Evolutionary conservation across 2,329 filamentous ascomycete genomes (phyloP), one percentile per base, ranked within the genome.

Genomic region (Verticillium nonalfalfae): DNA sequence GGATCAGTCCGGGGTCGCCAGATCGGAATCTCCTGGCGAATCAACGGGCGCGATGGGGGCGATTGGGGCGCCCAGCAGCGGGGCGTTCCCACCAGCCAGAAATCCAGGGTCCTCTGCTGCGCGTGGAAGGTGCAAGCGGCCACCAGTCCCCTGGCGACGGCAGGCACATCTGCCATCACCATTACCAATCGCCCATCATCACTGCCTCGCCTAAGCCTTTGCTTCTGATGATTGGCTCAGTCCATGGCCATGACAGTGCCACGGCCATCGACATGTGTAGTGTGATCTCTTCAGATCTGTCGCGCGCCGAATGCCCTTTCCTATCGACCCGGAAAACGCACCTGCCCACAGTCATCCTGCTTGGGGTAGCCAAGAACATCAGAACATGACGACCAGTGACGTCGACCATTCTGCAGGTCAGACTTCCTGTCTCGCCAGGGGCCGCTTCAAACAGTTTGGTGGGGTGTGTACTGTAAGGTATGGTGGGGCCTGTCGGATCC

Each of bases 1-100:
- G 21, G 26, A 14, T 34, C 26, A 58, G 57, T 58, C 57, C 38
- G 57, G 57, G 57, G 57, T 58, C 57, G 57, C 45, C 57, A 58
- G 57, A 58, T 58, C 57, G 57, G 26, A 14, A 18, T 39, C 7
- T 1, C 45, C 21, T 50, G 7, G 10, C 26, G 26, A 26, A 26
- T 26, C 26, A 26, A 26, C 26, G 26, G 26, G 26, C 26, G 26
- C 26, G 3, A 26, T 26, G 26, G 26, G 26, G 26, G 26, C 26
- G 26, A 26, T 26, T 7, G 15, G 15, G 39, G 15, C 13, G 38
- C 11, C 14, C 15, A 26, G 1, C 7, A 21, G 45, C 45, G 45
- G 45, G 45, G n/a, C 18, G n/a, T 50, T 7, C 7, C n/a, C 45
- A 50, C 45, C 7, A 50, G n/a, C 10, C 45, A 10, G 45, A 50